Percentiles rank a stretch among this genome's conserved stretches.
Evolutionary conservation across 1,284 basidiomycete genomes (phyloP).

Genomic region (Fomes fomentarius): DNA sequence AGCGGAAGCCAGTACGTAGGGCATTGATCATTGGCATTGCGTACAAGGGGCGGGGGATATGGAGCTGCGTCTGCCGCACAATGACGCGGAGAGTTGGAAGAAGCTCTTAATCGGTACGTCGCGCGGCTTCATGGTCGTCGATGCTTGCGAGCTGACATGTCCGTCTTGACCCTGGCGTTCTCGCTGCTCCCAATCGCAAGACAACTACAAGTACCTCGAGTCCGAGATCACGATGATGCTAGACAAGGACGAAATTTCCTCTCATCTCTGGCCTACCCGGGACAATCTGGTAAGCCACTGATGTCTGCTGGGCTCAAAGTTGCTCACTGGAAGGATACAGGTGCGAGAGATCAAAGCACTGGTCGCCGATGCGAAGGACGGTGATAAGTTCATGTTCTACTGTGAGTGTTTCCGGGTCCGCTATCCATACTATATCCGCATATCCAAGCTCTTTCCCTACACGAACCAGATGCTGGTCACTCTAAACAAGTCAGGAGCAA

Average conservation of each 20-base stretch:
- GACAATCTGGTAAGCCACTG: conserved; percentile 11
- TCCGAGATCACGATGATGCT: conserved; percentile 14
- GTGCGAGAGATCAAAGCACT: conserved; percentile 34
- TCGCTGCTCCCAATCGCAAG: background rate
- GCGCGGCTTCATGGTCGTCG: background rate
- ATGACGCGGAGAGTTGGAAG: conserved; percentile 6
- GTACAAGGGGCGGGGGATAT: background rate
- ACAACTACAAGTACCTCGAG: conserved; percentile 1
- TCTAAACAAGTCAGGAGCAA: conserved; percentile 1
- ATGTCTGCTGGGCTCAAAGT: background rate
- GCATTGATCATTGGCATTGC: conserved; percentile 11
- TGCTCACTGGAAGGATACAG: conserved; percentile 24
- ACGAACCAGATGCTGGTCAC: conserved; percentile 13
- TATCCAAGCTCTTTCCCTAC: background rate
- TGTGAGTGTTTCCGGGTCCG: conserved; percentile 29
- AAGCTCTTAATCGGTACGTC: conserved; percentile 6
- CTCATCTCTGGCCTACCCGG: background rate
- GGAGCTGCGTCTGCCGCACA: background rate
- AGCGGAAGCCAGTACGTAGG: background rate
- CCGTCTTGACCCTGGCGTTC: too few species aligned
- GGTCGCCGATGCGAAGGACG: conserved; percentile 31
- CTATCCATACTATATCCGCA: too few species aligned
- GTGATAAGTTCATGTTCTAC: conserved; percentile 44
- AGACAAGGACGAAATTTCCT: background rate
- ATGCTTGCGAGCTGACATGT: too few species aligned